phyloP scores from a whole-genome alignment of 192 early-diverging fungal species.

The Mortierella hygrophila region DNA sequence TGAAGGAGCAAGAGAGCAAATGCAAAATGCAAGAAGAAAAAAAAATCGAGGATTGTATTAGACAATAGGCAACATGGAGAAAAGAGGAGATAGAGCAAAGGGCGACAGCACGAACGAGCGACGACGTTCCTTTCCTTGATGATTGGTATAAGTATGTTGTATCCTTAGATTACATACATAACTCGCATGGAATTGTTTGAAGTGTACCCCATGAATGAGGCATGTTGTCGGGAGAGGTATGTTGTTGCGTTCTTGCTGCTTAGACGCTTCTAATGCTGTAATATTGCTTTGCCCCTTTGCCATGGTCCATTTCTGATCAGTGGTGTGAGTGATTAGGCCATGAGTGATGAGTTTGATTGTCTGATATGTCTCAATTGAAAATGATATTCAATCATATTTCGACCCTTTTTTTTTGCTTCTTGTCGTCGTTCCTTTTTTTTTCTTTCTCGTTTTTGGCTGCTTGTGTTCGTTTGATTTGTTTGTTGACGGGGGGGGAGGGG shows the following conservation, averaged over 20 bases:
- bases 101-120: constrained; percentile 3
- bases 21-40: background rate
- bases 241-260: too few relatives aligned
- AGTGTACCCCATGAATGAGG: too few relatives aligned
- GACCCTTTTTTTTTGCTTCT: background rate
- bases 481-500: background rate
- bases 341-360: background rate
- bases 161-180: background rate
- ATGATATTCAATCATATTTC: background rate
- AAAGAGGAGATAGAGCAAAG: background rate
- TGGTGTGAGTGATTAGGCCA: too few relatives aligned
- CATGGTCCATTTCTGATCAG: too few relatives aligned
- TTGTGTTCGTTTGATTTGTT: background rate
- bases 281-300: too few relatives aligned
- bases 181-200: background rate
- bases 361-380: background rate
- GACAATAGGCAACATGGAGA: too few relatives aligned
- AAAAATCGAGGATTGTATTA: background rate
- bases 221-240: too few relatives aligned
- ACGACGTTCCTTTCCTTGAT: background rate
- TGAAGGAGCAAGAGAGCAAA: too few relatives aligned
- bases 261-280: too few relatives aligned
- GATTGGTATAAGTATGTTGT: too few relatives aligned
- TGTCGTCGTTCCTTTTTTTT: background rate
- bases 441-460: background rate